Base-by-base conservation (phyloP, 352 stramenopile genomes). In the Globisporangium solare region DNA sequence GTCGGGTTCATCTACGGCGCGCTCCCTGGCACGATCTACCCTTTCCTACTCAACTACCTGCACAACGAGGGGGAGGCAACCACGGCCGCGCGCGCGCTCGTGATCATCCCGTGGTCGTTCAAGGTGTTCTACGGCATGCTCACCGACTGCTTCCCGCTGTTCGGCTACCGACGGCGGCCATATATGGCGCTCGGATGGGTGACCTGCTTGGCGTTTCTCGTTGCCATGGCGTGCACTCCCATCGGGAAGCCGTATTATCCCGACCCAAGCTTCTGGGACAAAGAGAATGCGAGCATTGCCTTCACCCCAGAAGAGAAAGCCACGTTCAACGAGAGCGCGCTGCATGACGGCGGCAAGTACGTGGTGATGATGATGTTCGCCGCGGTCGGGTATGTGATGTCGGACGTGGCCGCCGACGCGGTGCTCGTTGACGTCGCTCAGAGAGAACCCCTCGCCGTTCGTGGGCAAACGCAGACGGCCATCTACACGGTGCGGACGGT, bases 321-420 rank as follows among this genome's bases (percentile, higher is more conserved):
- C 13, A 61, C 60, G 2, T 60, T 84, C 54, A 78, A 82, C 58
- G 59, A 58, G 13, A 41, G 53, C 22, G 76, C 76, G 10, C 35
- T 59, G 1, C 59, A 66, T 5, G 35, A 73, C 24, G 76, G 66
- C 13, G 68, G 50, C 58, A 79, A 77, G 61, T 90, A 86, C 61
- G 66, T 84, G n/a, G 66, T 84, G n/a, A 63, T 88, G 17, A 87
- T 95, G 71, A 79, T 90, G 52, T 51, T 92, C 22, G 75, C 82
- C 0, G 79, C 81, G 2, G 53, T 85, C 40, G 83, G 83, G 35
- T 94, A 94, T 59, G 67, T 93, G 13, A 74, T 92, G 48, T 73
- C 84, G 5, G 84, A 94, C 58, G 81, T 93, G 1, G 75, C 73
- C 18, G 73, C 78, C 37, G 85, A 95, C 66, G 80, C 70, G 8